These are phyloP conservation scores for Kwoniella sp. DNA, from an alignment of 768 basidiomycete genomes.

Conservation along the genomic window DNA sequence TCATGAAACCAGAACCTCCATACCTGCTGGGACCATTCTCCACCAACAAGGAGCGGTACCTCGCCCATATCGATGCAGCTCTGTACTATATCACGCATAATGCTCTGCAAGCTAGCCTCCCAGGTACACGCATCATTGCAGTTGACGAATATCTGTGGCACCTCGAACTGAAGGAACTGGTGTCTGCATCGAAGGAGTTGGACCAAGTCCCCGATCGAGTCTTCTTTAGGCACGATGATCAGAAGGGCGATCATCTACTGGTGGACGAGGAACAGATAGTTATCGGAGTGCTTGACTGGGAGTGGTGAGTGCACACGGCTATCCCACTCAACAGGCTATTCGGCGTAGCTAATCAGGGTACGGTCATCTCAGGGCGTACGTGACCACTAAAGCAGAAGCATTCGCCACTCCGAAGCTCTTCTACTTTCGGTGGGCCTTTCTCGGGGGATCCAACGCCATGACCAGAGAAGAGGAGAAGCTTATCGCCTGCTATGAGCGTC, in stretches of 20 bases:
- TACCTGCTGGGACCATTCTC: conserved; percentile 25
- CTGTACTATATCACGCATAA: not conserved
- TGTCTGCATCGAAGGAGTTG: not conserved
- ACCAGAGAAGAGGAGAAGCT: conserved; percentile 8
- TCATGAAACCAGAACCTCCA: conserved; percentile 4
- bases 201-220: conserved; percentile 9
- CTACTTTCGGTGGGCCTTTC: no score
- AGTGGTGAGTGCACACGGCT: conserved; percentile 34
- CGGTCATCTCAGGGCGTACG: conserved; percentile 22
- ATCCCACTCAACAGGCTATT: no score
- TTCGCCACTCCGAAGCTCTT: conserved; percentile 13
- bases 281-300: conserved; percentile 51
- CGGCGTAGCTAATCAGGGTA: no score
- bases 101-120: no score
- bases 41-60: conserved; percentile 18
- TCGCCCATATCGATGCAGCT: conserved; percentile 17
- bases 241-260: conserved; percentile 47
- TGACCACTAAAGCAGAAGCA: conserved; percentile 22
- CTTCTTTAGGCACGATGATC: conserved; percentile 33
- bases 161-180: conserved; percentile 8
- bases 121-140: no score
- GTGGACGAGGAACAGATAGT: conserved; percentile 38
- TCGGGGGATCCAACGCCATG: no score
- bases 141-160: conserved; percentile 10
- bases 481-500: conserved; percentile 8